Evolutionary conservation across 345 rosid genomes (phyloP), one percentile per base, ranked within the genome.

Genomic region (Clarkia xantiana): DNA sequence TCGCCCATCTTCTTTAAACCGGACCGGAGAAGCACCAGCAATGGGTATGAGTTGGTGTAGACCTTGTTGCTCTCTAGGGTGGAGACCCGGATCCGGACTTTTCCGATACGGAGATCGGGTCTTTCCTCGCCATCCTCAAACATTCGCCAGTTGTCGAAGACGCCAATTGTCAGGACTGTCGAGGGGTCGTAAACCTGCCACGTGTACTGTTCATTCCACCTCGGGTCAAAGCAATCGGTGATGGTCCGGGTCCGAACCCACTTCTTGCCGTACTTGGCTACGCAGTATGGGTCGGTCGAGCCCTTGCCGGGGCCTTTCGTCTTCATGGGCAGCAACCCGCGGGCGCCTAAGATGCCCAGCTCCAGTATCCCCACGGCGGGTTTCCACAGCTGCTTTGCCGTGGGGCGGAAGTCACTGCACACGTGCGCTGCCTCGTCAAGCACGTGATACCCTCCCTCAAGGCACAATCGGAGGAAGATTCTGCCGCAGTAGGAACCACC

Each of bases 111-210:
- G 20, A 63, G 61, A 22, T 91, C 98, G 0, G 76, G 85, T 40
- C 52, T 72, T 17, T 69, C 81, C 17, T 76, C 86, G 0, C 76
- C 48, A 19, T 77, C 93, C 0, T 74, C 69, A 44, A 81, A 79
- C 96, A 91, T 84, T 1, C 89, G 82, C 96, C 98, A 78, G 46
- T 86, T 91, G 65, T 91, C 98, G 0, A 91, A 91, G 0, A 91
- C 96, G 0, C 83, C 94, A 0, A 84, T 45, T 0, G 96, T 91
- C 45, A 91, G 68, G 9, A 91, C 96, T 0, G 98, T 86, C 69
- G 83, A 79, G 0, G 98, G 98, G 52, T 91, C 98, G 36, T 91
- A 91, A 12, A 91, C 98, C 73, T 91, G 98, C 98, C 98, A 91
- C 17, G 98, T 86, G 67, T 91, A 86, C 79, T 86, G 96, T 68